Conservation (phyloP, 2,329 filamentous ascomycete genomes). For the Paraphaeosphaeria sporulosa region DNA sequence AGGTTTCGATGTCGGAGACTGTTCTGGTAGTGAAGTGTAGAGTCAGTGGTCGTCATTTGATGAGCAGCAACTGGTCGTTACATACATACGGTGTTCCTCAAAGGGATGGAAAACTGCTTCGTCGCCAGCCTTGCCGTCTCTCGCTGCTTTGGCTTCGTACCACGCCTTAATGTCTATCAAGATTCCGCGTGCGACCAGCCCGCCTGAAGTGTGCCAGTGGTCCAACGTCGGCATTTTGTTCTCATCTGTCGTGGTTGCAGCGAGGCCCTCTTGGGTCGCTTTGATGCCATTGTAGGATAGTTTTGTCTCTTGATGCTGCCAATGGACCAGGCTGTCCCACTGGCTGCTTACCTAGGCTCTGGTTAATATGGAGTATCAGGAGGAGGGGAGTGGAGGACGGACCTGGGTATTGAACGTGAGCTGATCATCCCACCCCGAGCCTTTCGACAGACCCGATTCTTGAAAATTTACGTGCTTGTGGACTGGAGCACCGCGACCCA, state of each 20-base stretch:
- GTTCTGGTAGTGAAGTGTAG: not conserved
- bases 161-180: slow-evolving; percentile 24
- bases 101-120: slow-evolving; percentile 21
- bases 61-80: not conserved
- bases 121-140: slow-evolving; percentile 17
- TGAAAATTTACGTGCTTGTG: slow-evolving; percentile 34
- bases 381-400: not conserved
- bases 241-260: slow-evolving; percentile 11
- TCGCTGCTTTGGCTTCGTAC: slow-evolving; percentile 19
- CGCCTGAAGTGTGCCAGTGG: slow-evolving; percentile 22
- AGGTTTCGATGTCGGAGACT: slow-evolving; percentile 20
- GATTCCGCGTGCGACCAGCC: slow-evolving; percentile 23
- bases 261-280: slow-evolving; percentile 22
- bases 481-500: slow-evolving; percentile 32
- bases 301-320: slow-evolving; percentile 18
- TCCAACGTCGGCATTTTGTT: slow-evolving; percentile 25
- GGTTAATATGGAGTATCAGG: slow-evolving; percentile 5
- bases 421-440: slow-evolving; percentile 33
- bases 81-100: slow-evolving; percentile 23
- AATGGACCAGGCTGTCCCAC: slow-evolving; percentile 42
- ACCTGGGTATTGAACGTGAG: slow-evolving; percentile 40
- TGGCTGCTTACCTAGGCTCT: slow-evolving; percentile 19
- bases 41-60: not conserved
- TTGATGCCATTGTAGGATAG: slow-evolving; percentile 25
- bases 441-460: slow-evolving; percentile 20